Conservation (phyloP, 495 filamentous ascomycete species). For the Geoglossum glabrum region DNA sequence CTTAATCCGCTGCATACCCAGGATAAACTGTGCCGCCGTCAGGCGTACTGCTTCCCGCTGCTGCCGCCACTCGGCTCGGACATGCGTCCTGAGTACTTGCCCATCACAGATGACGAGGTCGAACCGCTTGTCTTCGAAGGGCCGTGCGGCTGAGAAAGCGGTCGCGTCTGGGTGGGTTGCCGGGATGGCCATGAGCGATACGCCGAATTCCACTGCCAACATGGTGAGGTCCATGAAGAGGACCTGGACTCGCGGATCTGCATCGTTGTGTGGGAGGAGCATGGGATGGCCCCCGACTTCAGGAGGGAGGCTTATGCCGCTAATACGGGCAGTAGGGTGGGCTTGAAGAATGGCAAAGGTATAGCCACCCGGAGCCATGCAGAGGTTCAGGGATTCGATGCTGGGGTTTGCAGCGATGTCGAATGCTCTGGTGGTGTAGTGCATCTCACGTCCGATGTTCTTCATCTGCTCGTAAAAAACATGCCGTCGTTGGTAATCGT, state of each 20-base stretch:
- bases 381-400: slow-evolving; percentile 28
- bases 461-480: slow-evolving; percentile 20
- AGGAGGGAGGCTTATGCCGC: slow-evolving; percentile 25
- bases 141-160: not conserved
- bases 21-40: slow-evolving; percentile 23
- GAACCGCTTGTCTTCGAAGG: not conserved
- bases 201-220: slow-evolving; percentile 30
- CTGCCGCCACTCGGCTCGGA: not conserved
- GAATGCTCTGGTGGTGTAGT: slow-evolving; percentile 11
- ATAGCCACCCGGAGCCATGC: slow-evolving; percentile 38
- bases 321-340: slow-evolving; percentile 18
- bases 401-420: not conserved
- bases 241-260: slow-evolving; percentile 9
- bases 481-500: slow-evolving; percentile 2
- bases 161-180: not conserved
- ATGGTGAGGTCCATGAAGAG: slow-evolving; percentile 32
- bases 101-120: not conserved
- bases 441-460: slow-evolving; percentile 16
- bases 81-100: not conserved
- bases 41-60: slow-evolving; percentile 20
- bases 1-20: slow-evolving; percentile 26
- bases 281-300: slow-evolving; percentile 25
- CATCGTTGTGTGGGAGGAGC: slow-evolving; percentile 11
- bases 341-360: slow-evolving; percentile 17
- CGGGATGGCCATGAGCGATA: slow-evolving; percentile 17